Evolutionary conservation across 176 grass and related monocot genomes (phyloP), one percentile per base, ranked within the genome.

Genomic region (Neostapfia colusana): DNA sequence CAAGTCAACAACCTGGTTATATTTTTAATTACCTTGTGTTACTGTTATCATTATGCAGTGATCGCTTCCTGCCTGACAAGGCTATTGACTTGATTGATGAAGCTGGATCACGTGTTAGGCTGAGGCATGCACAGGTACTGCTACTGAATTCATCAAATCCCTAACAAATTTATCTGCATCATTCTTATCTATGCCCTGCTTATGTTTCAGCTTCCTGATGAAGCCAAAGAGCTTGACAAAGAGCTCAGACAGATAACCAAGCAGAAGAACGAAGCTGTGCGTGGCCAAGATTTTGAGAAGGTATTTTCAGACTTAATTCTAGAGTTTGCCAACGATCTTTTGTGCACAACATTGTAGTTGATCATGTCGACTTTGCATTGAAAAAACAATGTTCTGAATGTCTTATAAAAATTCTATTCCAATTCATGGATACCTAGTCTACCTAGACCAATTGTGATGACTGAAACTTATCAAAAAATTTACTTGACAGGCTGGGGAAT

Each of bases 1-100:
- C 49, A 42, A 62, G 20, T 10, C n/a, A 67, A 74, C 37, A 7
- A 63, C 69, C 53, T 75, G 15, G 38, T 64, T 63, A 20, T 43
- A 28, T 27, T 13, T 18, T n/a, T 63, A 86, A 88, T 20, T 3
- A 56, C n/a, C 37, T 44, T 83, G 0, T 80, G 41, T 23, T 80
- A 74, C 58, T 87, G 14, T 24, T 86, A 71, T 17, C 85, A 5
- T 55, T 78, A 63, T 84, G 76, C 80, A 99, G 95, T 24, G 95
- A 99, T n/a, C 95, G 95, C 15, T 99, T 99, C 78, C 74, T 99
- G 41, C 95, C 95, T 77, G 95, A 99, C 90, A 99, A 95, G 74
- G 95, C 95, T 75, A 98, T 98, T 78, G 95, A 98, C 60, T 92
- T 98, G 87, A 81, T 98, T 83, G 95, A 98, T 82, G 95, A 98